phyloP scores from a whole-genome alignment of 805 yeast genomes.

The Metschnikowia sp. region DNA sequence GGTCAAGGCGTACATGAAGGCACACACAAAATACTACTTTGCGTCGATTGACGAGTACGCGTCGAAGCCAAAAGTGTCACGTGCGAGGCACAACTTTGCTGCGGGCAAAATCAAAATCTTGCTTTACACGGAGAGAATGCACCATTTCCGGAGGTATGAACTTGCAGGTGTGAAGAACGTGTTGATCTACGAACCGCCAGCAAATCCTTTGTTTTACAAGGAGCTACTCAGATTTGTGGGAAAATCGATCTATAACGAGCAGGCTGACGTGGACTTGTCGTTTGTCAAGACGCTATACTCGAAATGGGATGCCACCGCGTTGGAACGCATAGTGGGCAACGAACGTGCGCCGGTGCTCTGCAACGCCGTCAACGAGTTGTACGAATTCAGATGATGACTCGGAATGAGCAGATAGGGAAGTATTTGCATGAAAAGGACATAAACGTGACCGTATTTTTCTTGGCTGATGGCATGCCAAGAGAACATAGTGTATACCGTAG shows the following conservation, averaged over 20 bases:
- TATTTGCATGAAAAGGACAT: too few relatives aligned
- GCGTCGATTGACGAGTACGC: slow-evolving; percentile 84
- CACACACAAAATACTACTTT: slow-evolving; percentile 60
- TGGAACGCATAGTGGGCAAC: slow-evolving; percentile 84
- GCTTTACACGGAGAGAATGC: slow-evolving; percentile 92
- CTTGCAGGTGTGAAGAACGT: slow-evolving; percentile 81
- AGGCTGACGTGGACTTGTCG: slow-evolving; percentile 42
- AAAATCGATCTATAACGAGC: slow-evolving; percentile 52
- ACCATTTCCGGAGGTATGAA: slow-evolving; percentile 84
- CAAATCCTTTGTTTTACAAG: slow-evolving; percentile 77
- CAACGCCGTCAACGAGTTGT: slow-evolving; percentile 68
- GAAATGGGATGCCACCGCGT: slow-evolving; percentile 71
- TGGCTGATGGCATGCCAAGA: too few relatives aligned
- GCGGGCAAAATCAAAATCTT: slow-evolving; percentile 60
- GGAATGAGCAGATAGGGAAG: too few relatives aligned
- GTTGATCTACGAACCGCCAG: slow-evolving; percentile 78
- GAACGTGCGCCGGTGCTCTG: slow-evolving; percentile 65
- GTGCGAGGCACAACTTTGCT: slow-evolving; percentile 68
- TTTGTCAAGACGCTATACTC: slow-evolving; percentile 62
- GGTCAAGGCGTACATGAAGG: slow-evolving; percentile 64
- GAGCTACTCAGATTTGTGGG: slow-evolving; percentile 74
- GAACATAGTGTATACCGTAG: too few relatives aligned
- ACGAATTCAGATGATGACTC: slow-evolving; percentile 52
- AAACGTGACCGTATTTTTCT: too few relatives aligned
- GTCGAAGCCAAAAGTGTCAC: slow-evolving; percentile 62